Percentiles rank a stretch among this genome's conserved stretches.
Conservation (phyloP, 1,139 yeast genomes). For the Pichia sp. region DNA sequence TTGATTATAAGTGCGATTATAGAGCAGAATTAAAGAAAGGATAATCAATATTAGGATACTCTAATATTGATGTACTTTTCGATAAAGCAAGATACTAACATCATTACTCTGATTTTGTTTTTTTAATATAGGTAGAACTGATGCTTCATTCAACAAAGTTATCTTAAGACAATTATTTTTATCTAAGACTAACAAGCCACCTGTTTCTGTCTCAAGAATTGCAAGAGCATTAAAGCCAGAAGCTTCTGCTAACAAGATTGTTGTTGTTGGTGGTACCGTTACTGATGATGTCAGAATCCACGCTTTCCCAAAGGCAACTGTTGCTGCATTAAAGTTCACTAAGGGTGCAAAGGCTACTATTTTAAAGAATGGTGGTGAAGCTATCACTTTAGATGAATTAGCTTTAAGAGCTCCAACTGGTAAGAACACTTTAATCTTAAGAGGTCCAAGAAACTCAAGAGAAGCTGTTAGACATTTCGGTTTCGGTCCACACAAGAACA, state of each 20-base stretch:
- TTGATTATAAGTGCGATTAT: slow-evolving; percentile 26
- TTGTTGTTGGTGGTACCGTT: slow-evolving; percentile 98
- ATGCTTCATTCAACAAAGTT: slow-evolving; percentile 97
- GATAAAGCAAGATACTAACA: slow-evolving; percentile 20
- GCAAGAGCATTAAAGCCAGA: slow-evolving; percentile 67
- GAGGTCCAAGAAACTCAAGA: slow-evolving; percentile 99
- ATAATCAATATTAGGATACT: neutral
- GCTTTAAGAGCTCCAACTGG: slow-evolving; percentile 99
- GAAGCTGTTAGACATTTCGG: slow-evolving; percentile 99
- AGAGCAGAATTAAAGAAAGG: slow-evolving; percentile 29
- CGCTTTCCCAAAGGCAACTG: slow-evolving; percentile 92
- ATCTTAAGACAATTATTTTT: slow-evolving; percentile 90
- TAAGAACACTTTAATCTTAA: slow-evolving; percentile 93
- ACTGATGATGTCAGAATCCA: slow-evolving; percentile 95
- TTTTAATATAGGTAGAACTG: slow-evolving; percentile 72
- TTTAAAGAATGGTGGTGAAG: slow-evolving; percentile 98
- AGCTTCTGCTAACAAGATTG: slow-evolving; percentile 85
- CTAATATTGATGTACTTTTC: neutral
- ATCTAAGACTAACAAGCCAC: slow-evolving; percentile 99
- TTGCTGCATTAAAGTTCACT: slow-evolving; percentile 99
- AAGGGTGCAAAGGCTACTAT: slow-evolving; percentile 98
- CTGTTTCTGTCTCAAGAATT: slow-evolving; percentile 92
- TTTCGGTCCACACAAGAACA: slow-evolving; percentile 98
- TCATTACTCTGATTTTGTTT: slow-evolving; percentile 15
- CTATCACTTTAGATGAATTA: slow-evolving; percentile 97